These are phyloP conservation scores for Cutaneotrichosporon cavernicola DNA, from an alignment of 1,284 basidiomycete species.

Conservation along the genomic window DNA sequence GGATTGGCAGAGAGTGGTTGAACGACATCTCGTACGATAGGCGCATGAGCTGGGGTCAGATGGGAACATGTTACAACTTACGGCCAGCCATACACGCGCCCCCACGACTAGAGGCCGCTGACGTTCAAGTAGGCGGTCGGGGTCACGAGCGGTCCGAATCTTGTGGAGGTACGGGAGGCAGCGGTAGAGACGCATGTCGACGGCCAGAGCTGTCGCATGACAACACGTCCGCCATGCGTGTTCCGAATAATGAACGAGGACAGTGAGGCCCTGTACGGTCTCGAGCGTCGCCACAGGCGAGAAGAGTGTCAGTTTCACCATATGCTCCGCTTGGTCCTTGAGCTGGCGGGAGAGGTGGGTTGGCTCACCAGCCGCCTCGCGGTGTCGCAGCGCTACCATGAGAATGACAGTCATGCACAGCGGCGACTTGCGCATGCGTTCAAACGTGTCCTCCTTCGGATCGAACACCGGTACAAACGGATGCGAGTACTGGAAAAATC, in stretches of 20 bases:
- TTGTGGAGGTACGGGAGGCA: conserved; percentile 35
- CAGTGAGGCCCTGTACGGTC: conserved; percentile 31
- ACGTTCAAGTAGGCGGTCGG: conserved; percentile 17
- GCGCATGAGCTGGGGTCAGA: conserved; percentile 18
- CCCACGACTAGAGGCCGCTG: conserved; percentile 26
- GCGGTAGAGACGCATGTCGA: conserved; percentile 38
- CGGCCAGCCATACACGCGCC: conserved; percentile 36
- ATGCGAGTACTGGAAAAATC: conserved; percentile 37
- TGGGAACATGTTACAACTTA: background rate
- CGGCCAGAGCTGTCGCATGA: conserved; percentile 36
- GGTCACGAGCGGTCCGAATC: conserved; percentile 24
- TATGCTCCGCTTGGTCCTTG: conserved; percentile 17
- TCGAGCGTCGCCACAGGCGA: conserved; percentile 34
- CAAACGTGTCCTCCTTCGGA: conserved; percentile 33
- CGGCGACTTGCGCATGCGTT: conserved; percentile 33
- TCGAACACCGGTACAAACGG: conserved; percentile 38
- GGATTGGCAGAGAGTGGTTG: conserved; percentile 34
- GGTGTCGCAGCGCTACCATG: conserved; percentile 25
- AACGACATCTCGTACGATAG: conserved; percentile 30
- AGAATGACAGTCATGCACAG: conserved; percentile 36
- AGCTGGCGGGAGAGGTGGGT: conserved; percentile 17
- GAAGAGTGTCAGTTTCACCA: conserved; percentile 34
- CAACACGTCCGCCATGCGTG: conserved; percentile 39
- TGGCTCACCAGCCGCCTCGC: conserved; percentile 18
- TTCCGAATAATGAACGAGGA: conserved; percentile 13